Conservation (phyloP, 2,329 filamentous ascomycete species). For the Rhytidhysteron rufulum region DNA sequence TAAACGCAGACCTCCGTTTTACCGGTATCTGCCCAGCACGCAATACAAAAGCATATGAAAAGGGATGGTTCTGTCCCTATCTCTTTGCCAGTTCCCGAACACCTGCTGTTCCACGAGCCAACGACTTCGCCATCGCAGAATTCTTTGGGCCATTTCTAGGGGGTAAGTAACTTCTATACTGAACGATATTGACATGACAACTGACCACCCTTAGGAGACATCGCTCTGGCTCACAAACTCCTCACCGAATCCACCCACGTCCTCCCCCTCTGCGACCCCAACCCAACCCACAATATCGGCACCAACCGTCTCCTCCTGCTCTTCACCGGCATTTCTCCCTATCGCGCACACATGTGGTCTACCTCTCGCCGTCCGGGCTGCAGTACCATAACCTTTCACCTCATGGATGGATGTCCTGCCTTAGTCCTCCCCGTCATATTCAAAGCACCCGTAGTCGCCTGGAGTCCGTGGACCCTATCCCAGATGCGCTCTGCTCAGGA, state of each 20-base stretch:
- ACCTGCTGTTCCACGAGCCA: slow-evolving; percentile 24
- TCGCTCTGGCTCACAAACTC: slow-evolving; percentile 33
- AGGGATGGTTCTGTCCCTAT: slow-evolving; percentile 38
- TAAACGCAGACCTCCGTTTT: slow-evolving; percentile 35
- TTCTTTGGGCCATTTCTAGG: slow-evolving; percentile 35
- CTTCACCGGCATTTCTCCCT: slow-evolving; percentile 38
- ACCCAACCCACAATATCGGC: slow-evolving; percentile 23
- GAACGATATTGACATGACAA: background rate
- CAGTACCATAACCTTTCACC: slow-evolving; percentile 34
- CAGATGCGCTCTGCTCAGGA: slow-evolving; percentile 22
- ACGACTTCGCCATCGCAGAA: slow-evolving; percentile 35
- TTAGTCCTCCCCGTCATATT: slow-evolving; percentile 32
- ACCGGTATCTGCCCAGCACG: slow-evolving; percentile 19
- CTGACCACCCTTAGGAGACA: slow-evolving; percentile 19
- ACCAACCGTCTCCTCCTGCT: slow-evolving; percentile 33
- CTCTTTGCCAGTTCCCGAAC: slow-evolving; percentile 32
- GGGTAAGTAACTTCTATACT: slow-evolving; percentile 15
- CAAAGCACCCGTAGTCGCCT: slow-evolving; percentile 26
- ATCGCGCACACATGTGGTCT: slow-evolving; percentile 33
- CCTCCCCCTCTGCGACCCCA: slow-evolving; percentile 29
- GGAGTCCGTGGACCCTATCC: slow-evolving; percentile 31
- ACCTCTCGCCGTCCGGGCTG: slow-evolving; percentile 35
- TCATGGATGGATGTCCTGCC: slow-evolving; percentile 34
- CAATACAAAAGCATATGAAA: slow-evolving; percentile 26
- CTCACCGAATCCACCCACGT: slow-evolving; percentile 27